Evolutionary conservation across 805 yeast genomes (phyloP).

Genomic region (Lipomyces mesembrius): DNA sequence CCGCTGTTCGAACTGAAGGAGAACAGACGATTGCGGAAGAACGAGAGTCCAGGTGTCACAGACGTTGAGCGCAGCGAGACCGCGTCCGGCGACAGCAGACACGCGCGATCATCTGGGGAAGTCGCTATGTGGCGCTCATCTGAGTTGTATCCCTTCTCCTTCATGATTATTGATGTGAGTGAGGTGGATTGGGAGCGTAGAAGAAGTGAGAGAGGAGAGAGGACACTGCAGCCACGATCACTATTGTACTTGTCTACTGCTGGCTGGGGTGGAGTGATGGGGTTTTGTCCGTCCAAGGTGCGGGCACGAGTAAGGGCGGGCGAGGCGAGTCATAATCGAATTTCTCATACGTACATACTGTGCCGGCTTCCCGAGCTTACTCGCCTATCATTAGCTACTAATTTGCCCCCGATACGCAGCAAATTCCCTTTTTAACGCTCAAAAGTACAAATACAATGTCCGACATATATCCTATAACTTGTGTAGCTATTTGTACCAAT

Average conservation of each 20-base stretch:
- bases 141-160: background rate
- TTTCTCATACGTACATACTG: too few species aligned
- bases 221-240: background rate
- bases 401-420: background rate
- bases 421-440: background rate
- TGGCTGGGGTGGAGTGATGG: background rate
- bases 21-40: constrained; percentile 30
- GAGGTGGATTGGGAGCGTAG: background rate
- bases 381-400: background rate
- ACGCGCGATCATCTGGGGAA: constrained; percentile 23
- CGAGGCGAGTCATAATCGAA: background rate
- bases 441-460: background rate
- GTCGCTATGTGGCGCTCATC: constrained; percentile 6
- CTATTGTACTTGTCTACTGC: background rate
- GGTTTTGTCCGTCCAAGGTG: background rate
- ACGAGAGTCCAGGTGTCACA: constrained; percentile 15
- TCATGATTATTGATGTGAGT: background rate
- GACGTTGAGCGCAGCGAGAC: constrained; percentile 22
- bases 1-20: constrained; percentile 25
- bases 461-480: background rate
- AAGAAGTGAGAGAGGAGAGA: background rate
- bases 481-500: background rate
- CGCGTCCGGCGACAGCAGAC: constrained; percentile 24
- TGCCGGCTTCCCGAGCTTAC: background rate
- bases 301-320: background rate